phyloP scores from a whole-genome alignment of 306 rosid species.

The Dryas alaskensis region DNA sequence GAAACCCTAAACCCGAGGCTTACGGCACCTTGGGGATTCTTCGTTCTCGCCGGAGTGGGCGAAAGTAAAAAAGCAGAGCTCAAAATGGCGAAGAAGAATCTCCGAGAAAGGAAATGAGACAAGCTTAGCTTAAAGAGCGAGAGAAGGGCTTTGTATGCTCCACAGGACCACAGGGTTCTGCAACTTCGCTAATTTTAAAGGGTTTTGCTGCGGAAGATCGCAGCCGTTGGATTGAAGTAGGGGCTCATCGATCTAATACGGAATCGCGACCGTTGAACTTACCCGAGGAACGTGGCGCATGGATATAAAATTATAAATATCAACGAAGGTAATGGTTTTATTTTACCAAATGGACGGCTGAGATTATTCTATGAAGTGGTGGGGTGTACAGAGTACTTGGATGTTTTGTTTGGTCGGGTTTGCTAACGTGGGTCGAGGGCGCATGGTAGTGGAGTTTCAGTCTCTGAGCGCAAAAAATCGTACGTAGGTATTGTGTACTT shows the following conservation, averaged over 20 bases:
- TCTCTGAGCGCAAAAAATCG: neutral
- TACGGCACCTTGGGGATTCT: neutral
- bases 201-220: neutral
- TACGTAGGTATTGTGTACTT: neutral
- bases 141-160: neutral
- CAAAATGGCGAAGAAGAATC: neutral
- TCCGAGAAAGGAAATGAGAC: neutral
- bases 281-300: neutral
- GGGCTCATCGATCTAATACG: too few species aligned
- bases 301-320: neutral
- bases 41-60: neutral
- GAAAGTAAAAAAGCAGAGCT: neutral
- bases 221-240: neutral
- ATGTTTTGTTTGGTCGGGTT: neutral
- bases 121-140: neutral
- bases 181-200: neutral
- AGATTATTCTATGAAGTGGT: neutral
- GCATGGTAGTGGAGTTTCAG: neutral
- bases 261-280: neutral
- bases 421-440: neutral
- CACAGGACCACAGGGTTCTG: constrained; percentile 1
- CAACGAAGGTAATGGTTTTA: too few species aligned
- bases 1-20: constrained; percentile 39
- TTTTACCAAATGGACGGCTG: too few species aligned
- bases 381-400: too few species aligned